Evolutionary conservation across 1,284 basidiomycete species (phyloP), one percentile per base, ranked within the genome.

Genomic region (Ustilago xerochloae): DNA sequence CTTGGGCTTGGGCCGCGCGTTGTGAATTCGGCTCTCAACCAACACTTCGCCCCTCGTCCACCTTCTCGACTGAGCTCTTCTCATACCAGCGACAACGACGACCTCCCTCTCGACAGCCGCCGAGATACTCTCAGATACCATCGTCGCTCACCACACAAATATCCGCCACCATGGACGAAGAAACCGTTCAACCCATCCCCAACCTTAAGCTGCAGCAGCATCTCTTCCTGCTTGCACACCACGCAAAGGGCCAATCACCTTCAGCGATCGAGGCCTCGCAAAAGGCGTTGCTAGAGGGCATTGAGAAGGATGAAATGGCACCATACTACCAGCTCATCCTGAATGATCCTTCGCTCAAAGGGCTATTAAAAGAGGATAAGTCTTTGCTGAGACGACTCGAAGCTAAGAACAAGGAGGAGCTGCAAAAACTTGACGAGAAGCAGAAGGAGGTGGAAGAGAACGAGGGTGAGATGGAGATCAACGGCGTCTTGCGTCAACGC

Each of bases 401-500:
- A 80, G 88, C 88, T 59, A 88, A 89, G 56, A 98, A 98, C 85
- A 86, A 88, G 56, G 90, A 89, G 39, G 90, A 92, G 81, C 88
- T 98, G 24, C 88, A 90, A 64, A 89, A 89, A 70, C 86, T 98
- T 8, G 92, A 97, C 55, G 89, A 90, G 71, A 88, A 91, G 67
- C 87, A 97, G 50, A 90, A 89, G 75, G 92, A 95, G 77, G 94
- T 94, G 0, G 89, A 94, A 86, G 92, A 93, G 86, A 93, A 91
- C 10, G 91, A 95, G 81, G 96, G 95, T 51, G 95, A 98, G 85
- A 91, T 91, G 9, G 96, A 99, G 84, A 92, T 98, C 72, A 91
- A 90, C 24, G 94, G 97, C 75, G 90, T 91, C 5, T 87, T 97
- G 57, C 89, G 91, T 63, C 91, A 91, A n/a, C 88, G 90, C 69